Percentiles rank a stretch among this genome's conserved stretches.
Conservation (phyloP, 352 stramenopile genomes). For the Globisporangium apiculatum region DNA sequence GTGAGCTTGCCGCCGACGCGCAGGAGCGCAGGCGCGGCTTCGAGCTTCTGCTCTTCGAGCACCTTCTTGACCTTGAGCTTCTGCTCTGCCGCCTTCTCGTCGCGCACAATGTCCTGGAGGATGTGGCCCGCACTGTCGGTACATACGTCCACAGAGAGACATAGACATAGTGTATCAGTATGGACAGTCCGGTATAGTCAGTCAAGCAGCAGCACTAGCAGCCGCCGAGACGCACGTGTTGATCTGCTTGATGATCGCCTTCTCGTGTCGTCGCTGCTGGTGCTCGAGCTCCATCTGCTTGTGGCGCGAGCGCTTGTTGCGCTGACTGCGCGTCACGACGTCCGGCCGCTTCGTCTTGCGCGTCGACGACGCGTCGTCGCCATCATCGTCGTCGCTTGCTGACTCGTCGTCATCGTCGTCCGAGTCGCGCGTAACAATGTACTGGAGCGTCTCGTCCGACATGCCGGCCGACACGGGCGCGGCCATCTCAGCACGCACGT, state of each 20-base stretch:
- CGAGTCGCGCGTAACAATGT: conserved; percentile 61
- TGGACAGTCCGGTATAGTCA: neutral
- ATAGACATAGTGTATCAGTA: no score
- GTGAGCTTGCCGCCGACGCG: conserved; percentile 66
- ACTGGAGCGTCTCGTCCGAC: conserved; percentile 75
- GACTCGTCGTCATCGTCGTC: conserved; percentile 23
- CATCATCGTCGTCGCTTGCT: conserved; percentile 19
- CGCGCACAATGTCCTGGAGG: conserved; percentile 55
- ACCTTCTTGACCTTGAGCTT: conserved; percentile 77
- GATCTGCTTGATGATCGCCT: conserved; percentile 82
- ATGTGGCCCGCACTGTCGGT: conserved; percentile 51
- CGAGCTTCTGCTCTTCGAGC: conserved; percentile 65
- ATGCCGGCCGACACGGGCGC: conserved; percentile 48
- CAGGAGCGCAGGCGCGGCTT: conserved; percentile 55
- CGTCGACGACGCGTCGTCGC: conserved; percentile 23
- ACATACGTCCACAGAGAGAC: conserved; percentile 9
- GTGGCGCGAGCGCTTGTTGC: conserved; percentile 75
- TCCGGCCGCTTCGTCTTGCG: conserved; percentile 38
- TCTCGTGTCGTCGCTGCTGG: conserved; percentile 46
- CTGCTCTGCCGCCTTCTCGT: conserved; percentile 53
- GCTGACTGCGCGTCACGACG: conserved; percentile 61
- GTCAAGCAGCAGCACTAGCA: neutral
- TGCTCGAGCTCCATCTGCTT: conserved; percentile 76
- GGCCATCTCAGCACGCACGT: conserved; percentile 31
- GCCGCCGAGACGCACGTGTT: conserved; percentile 48